These are phyloP conservation scores for Ampelomyces quisqualis DNA, from an alignment of 2,329 filamentous ascomycete species.

Conservation along the genomic window DNA sequence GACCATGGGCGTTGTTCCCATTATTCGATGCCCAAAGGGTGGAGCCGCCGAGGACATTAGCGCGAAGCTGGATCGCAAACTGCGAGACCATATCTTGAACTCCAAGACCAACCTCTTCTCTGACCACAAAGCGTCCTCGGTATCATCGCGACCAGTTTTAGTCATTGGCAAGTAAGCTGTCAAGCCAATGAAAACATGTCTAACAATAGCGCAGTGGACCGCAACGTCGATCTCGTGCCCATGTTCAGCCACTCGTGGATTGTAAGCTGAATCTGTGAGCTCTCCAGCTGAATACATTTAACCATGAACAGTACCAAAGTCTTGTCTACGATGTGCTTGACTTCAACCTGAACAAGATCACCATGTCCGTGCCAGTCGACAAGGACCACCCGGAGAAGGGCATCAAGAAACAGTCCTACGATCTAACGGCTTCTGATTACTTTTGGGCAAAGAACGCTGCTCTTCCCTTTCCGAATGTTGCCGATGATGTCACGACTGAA, in stretches of 20 bases:
- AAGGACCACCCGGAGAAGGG: constrained; percentile 73
- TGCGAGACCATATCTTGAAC: constrained; percentile 94
- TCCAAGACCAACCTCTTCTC: constrained; percentile 98
- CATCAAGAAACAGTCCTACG: constrained; percentile 83
- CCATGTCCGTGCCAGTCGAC: constrained; percentile 79
- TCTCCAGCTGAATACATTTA: not conserved
- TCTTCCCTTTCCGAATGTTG: constrained; percentile 89
- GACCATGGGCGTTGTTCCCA: constrained; percentile 98
- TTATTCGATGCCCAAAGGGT: constrained; percentile 91
- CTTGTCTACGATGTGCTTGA: constrained; percentile 76
- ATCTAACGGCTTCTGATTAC: constrained; percentile 85
- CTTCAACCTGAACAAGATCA: constrained; percentile 90
- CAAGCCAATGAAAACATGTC: constrained; percentile 57
- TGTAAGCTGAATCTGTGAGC: constrained; percentile 8
- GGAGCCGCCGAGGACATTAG: constrained; percentile 93
- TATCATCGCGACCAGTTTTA: constrained; percentile 76
- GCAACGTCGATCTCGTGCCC: constrained; percentile 91
- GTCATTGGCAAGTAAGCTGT: constrained; percentile 79
- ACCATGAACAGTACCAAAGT: constrained; percentile 64
- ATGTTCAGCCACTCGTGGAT: constrained; percentile 99
- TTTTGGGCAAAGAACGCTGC: constrained; percentile 95
- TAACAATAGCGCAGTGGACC: constrained; percentile 67
- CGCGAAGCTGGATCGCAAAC: constrained; percentile 89
- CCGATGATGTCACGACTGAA: constrained; percentile 92
- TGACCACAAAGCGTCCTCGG: constrained; percentile 59